These are phyloP conservation scores for Stagonosporopsis cucurbitacearum DNA, from an alignment of 2,329 filamentous ascomycete species.

Conservation along the genomic window DNA sequence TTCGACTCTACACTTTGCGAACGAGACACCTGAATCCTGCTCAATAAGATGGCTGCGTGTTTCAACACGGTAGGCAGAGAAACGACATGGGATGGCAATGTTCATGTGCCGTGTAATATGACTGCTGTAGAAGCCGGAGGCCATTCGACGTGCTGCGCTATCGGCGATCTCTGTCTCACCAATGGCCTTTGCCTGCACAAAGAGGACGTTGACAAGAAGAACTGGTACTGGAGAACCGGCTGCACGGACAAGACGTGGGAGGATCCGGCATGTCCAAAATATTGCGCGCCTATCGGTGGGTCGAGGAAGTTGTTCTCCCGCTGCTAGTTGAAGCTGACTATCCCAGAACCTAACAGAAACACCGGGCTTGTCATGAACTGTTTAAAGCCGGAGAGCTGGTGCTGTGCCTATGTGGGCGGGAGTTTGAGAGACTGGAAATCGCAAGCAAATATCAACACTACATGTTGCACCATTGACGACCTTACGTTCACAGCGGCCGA, in stretches of 20 bases:
- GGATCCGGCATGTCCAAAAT: constrained; percentile 16
- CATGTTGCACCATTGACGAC: constrained; percentile 16
- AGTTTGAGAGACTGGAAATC: not conserved
- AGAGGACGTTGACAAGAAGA: constrained; percentile 1
- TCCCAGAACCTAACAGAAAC: not conserved
- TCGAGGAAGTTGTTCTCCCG: not conserved
- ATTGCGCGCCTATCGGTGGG: constrained; percentile 13
- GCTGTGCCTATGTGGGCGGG: constrained; percentile 5
- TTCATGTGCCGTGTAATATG: constrained; percentile 16
- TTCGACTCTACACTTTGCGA: no score
- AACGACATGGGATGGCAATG: not conserved
- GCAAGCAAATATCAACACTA: constrained; percentile 7
- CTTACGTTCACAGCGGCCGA: constrained; percentile 8
- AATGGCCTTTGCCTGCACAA: constrained; percentile 19
- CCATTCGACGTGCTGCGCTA: constrained; percentile 17
- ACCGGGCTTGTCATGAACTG: constrained; percentile 13
- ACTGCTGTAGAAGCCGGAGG: constrained; percentile 15
- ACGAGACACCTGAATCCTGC: not conserved
- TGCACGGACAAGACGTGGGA: constrained; percentile 20
- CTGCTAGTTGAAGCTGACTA: not conserved
- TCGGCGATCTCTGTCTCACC: constrained; percentile 18
- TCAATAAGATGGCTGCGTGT: not conserved
- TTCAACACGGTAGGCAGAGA: not conserved
- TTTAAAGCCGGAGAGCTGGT: constrained; percentile 2
- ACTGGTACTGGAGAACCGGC: constrained; percentile 19